A percentile compares a stretch with the other conserved stretches of the same genome.
Conservation (phyloP, 345 rosid genomes). For the Camelina neglecta region DNA sequence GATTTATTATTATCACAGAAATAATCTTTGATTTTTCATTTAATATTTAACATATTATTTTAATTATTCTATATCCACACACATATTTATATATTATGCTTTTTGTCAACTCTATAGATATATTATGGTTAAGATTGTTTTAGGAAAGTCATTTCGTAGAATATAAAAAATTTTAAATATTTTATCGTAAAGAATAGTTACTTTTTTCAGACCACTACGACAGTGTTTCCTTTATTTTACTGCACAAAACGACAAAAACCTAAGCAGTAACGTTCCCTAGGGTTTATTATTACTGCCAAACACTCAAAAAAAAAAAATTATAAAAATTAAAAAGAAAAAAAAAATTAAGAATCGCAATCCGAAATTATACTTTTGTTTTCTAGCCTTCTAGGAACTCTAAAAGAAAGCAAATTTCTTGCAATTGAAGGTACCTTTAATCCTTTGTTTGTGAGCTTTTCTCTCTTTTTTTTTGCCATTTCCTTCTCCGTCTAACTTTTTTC, state of each 20-base stretch:
- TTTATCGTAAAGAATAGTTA: background rate
- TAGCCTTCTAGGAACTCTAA: constrained; percentile 40
- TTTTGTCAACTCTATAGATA: too few species aligned
- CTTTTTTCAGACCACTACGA: constrained; percentile 19
- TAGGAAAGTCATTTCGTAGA: background rate
- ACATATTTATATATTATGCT: too few species aligned
- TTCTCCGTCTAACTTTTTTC: constrained; percentile 43
- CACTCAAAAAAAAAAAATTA: constrained; percentile 1
- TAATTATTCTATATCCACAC: too few species aligned
- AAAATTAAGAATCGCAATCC: constrained; percentile 29
- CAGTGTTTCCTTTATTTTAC: constrained; percentile 21
- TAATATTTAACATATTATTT: background rate
- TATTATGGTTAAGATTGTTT: background rate
- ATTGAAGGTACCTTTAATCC: constrained; percentile 62
- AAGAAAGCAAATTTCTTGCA: constrained; percentile 68
- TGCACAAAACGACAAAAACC: constrained; percentile 38
- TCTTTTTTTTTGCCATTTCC: constrained; percentile 47
- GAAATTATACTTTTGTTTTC: constrained; percentile 8
- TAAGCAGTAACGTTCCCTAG: constrained; percentile 33
- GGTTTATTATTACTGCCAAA: constrained; percentile 36
- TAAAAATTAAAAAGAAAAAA: background rate
- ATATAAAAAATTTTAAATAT: background rate
- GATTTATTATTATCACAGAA: background rate
- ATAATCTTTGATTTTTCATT: background rate
- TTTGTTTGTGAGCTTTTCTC: background rate